Conservation (phyloP, 1,139 yeast genomes). For the Ogataea hybrid region DNA sequence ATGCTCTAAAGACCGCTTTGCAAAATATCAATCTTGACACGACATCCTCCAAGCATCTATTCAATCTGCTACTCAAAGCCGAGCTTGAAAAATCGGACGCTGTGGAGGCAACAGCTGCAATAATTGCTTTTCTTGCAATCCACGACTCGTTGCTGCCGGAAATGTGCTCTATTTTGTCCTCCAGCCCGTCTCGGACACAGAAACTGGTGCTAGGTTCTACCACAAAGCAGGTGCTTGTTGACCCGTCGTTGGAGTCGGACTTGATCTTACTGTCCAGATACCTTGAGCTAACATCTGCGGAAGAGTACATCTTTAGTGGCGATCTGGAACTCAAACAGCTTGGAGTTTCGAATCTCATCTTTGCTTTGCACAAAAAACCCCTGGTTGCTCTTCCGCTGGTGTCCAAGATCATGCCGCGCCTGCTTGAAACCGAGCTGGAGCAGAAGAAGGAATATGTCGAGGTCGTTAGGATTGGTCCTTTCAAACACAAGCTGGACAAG, state of each 20-base stretch:
- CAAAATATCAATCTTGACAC: slow-evolving; percentile 21
- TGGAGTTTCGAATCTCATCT: slow-evolving; percentile 56
- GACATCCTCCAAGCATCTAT: slow-evolving; percentile 26
- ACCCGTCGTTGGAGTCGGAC: slow-evolving; percentile 12
- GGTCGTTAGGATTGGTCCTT: slow-evolving; percentile 81
- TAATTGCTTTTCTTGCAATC: neutral
- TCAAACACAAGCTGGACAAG: slow-evolving; percentile 77
- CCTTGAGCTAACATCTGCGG: slow-evolving; percentile 23
- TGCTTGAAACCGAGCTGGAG: slow-evolving; percentile 52
- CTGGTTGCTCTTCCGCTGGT: slow-evolving; percentile 46
- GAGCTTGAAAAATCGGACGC: slow-evolving; percentile 6
- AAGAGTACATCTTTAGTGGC: slow-evolving; percentile 29
- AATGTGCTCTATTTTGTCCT: slow-evolving; percentile 13
- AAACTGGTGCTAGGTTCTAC: slow-evolving; percentile 28
- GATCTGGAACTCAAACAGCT: slow-evolving; percentile 48
- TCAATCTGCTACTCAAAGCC: slow-evolving; percentile 24
- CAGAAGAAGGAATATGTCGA: slow-evolving; percentile 59
- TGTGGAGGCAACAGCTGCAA: slow-evolving; percentile 2
- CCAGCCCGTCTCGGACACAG: slow-evolving; percentile 12
- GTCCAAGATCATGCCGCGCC: slow-evolving; percentile 48
- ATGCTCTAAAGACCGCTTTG: slow-evolving; percentile 41
- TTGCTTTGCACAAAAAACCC: slow-evolving; percentile 62
- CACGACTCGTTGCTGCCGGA: slow-evolving; percentile 29
- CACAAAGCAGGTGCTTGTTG: slow-evolving; percentile 26
- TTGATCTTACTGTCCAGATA: slow-evolving; percentile 19